Base-by-base conservation (phyloP, 306 rosid species). In the Dalbergia oliveri region DNA sequence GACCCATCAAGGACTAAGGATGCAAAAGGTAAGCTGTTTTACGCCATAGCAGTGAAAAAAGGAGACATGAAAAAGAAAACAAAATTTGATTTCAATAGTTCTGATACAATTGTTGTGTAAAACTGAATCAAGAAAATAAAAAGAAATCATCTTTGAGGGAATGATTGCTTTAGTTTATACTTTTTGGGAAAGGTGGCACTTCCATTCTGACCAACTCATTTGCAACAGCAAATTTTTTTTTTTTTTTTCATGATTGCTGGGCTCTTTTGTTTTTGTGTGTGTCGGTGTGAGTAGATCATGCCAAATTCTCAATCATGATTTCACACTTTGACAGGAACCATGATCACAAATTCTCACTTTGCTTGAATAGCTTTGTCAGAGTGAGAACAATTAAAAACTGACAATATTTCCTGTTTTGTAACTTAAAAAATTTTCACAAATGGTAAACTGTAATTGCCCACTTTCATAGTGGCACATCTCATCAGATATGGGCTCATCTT, bases 1-100 rank as follows among this genome's bases (percentile, higher is more conserved):
- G 77, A 95, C 83, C 85, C 98, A 73, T 84, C 85, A 56, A 95
- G 92, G 82, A 85, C 57, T 78, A 95, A 84, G 78, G 97, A 95
- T 87, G 94, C 94, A 68, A 93, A 93, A 82, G 98, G 99, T 95
- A 72, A 66, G 79, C 23, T 83, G 74, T 76, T 75, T 53, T 47
- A 14, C 77, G 73, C 44, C n/a, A 19, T 62, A 8, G 44, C 66
- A 74, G 54, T 13, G 57, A 9, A 74, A 69, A 75, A 69, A 37
- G 11, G 16, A 59, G 33, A 66, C 16, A 34, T 56, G 21, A 72
- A 16, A 67, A 41, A 37, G 15, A 37, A 50, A 72, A 41, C 7
- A 37, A 37, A 72, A 41, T 5, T 49, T 16, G 45, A 26, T 33
- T 51, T 60, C 23, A 47, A 18, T 51, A 23, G 4, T 68, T 72